Evolutionary conservation across 441 rosid species (phyloP).

Genomic region (Gossypium lobatum): DNA sequence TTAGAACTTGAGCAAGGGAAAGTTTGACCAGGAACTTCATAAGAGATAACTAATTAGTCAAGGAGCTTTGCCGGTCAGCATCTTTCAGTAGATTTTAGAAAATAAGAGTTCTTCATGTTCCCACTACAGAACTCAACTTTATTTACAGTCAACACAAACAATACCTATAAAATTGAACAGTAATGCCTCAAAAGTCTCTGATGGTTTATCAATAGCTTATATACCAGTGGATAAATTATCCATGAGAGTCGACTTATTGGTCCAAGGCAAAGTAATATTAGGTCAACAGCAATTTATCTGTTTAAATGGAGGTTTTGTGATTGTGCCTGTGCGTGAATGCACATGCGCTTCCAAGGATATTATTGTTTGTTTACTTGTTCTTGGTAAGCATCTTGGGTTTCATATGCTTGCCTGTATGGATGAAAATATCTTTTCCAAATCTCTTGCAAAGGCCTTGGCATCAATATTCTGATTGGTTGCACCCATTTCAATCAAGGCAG

Average conservation of each 20-base stretch:
- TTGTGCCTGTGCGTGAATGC: not conserved
- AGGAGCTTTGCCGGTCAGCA: not conserved
- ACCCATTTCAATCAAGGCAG: constrained; percentile 94
- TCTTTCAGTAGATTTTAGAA: not conserved
- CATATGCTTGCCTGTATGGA: constrained; percentile 62
- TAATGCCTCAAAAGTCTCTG: not conserved
- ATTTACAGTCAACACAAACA: not conserved
- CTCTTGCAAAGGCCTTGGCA: constrained; percentile 75
- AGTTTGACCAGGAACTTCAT: not conserved
- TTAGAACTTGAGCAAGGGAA: constrained; percentile 2
- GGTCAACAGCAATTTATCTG: not conserved
- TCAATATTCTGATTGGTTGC: constrained; percentile 87
- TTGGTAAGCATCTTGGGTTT: not conserved
- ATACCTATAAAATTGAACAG: not conserved
- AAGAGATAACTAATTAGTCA: not conserved
- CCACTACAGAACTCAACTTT: not conserved
- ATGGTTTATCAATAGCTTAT: constrained; percentile 1
- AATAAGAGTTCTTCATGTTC: not conserved
- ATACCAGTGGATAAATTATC: not conserved
- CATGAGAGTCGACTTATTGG: not conserved
- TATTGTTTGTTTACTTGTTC: not conserved
- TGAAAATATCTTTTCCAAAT: constrained; percentile 87
- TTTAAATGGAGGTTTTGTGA: not conserved
- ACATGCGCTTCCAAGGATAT: not conserved
- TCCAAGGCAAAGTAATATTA: not conserved